phyloP scores from a whole-genome alignment of 2,329 filamentous ascomycete genomes.

The Ceratocystis albifundus region DNA sequence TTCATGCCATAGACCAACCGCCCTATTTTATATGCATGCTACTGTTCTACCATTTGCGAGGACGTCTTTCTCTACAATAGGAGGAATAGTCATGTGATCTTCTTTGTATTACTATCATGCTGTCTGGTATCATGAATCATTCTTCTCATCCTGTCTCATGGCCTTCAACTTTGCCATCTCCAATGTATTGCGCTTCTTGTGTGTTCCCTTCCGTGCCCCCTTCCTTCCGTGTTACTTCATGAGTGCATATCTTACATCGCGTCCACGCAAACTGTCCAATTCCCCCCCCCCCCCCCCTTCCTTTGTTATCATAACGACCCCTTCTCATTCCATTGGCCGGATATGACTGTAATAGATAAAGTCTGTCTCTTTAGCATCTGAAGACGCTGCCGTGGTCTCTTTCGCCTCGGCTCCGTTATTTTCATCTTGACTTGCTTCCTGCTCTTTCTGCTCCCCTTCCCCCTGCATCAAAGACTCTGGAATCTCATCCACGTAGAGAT shows the following conservation, averaged over 20 bases:
- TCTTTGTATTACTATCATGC: constrained; percentile 12
- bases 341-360: constrained; percentile 11
- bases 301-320: background rate
- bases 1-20: background rate
- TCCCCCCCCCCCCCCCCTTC: too few relatives aligned
- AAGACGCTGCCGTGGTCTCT: background rate
- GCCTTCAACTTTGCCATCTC: too few relatives aligned
- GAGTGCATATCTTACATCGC: background rate
- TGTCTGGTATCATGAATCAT: constrained; percentile 8
- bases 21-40: background rate
- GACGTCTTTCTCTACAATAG: too few relatives aligned
- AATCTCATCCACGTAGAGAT: background rate
- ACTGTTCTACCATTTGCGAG: background rate
- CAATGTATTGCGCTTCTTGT: too few relatives aligned
- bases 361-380: background rate
- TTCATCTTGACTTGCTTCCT: background rate
- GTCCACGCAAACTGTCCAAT: background rate
- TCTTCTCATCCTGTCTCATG: background rate
- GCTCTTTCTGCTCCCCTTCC: background rate
- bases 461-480: background rate
- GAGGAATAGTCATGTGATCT: constrained; percentile 8
- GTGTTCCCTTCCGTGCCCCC: too few relatives aligned
- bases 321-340: constrained; percentile 13
- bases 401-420: background rate
- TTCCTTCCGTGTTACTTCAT: background rate